These are phyloP conservation scores for Pythium biforme DNA, from an alignment of 352 stramenopile genomes.

Conservation along the genomic window DNA sequence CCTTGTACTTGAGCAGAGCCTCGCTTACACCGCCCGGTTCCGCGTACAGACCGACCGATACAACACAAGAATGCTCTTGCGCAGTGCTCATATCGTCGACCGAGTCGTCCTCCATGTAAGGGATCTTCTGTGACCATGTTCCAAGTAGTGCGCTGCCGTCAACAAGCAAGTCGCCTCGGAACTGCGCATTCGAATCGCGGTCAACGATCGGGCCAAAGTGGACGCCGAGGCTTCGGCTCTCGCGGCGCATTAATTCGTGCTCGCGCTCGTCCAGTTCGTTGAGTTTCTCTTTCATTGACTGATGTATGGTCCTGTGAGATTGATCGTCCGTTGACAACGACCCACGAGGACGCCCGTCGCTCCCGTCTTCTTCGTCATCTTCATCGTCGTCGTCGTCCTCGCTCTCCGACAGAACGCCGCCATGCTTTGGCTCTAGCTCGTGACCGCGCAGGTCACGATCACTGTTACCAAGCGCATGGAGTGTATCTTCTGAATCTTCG, in stretches of 20 bases:
- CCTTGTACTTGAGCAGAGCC: constrained; percentile 79
- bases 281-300: constrained; percentile 56
- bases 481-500: constrained; percentile 62
- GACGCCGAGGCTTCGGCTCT: constrained; percentile 57
- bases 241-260: constrained; percentile 56
- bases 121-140: constrained; percentile 69
- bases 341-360: constrained; percentile 28
- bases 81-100: background rate
- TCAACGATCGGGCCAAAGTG: constrained; percentile 72
- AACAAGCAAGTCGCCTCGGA: constrained; percentile 51
- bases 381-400: constrained; percentile 43
- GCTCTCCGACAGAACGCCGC: constrained; percentile 13
- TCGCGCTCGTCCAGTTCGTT: constrained; percentile 66
- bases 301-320: background rate
- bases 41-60: constrained; percentile 67
- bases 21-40: constrained; percentile 61
- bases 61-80: constrained; percentile 30
- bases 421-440: constrained; percentile 10
- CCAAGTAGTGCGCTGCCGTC: constrained; percentile 62
- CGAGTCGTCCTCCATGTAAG: constrained; percentile 4
- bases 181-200: constrained; percentile 57
- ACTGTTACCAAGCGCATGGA: constrained; percentile 32
- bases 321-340: constrained; percentile 25
- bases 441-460: constrained; percentile 7
- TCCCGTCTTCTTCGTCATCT: constrained; percentile 37